phyloP scores from a whole-genome alignment of 2,329 filamentous ascomycete genomes.

The Diaporthe aspalathi region DNA sequence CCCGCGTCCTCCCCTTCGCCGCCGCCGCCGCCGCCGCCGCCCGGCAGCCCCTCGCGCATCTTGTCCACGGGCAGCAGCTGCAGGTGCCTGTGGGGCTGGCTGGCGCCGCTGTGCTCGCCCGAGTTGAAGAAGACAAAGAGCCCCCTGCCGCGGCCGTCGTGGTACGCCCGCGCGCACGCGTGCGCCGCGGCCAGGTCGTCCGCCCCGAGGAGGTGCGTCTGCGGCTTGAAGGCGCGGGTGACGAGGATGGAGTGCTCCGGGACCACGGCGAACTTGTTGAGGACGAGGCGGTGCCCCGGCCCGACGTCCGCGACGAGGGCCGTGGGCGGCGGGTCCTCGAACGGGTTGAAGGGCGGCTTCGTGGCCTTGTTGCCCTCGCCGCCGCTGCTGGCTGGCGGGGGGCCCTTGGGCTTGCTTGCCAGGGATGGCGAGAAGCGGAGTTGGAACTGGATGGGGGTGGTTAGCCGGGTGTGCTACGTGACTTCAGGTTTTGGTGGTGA shows the following conservation, averaged over 20 bases:
- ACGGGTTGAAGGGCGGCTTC: constrained; percentile 69
- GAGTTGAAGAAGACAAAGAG: constrained; percentile 79
- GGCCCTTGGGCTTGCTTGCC: constrained; percentile 72
- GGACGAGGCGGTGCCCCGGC: constrained; percentile 70
- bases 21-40: constrained; percentile 28
- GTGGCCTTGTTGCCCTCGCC: constrained; percentile 48
- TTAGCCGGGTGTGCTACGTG: neutral
- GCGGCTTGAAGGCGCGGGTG: constrained; percentile 71
- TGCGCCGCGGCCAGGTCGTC: constrained; percentile 71
- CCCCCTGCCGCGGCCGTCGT: constrained; percentile 45
- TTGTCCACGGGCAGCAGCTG: constrained; percentile 75
- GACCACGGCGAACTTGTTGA: constrained; percentile 82
- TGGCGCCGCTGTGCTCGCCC: constrained; percentile 75
- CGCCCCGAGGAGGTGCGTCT: constrained; percentile 71
- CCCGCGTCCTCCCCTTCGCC: neutral
- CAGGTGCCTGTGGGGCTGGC: constrained; percentile 77
- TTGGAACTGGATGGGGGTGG: constrained; percentile 68
- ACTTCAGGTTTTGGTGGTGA: neutral
- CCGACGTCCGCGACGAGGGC: constrained; percentile 65
- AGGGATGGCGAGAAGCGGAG: constrained; percentile 77
- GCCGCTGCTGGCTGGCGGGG: constrained; percentile 17
- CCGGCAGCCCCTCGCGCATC: constrained; percentile 67
- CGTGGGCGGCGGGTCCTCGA: constrained; percentile 67
- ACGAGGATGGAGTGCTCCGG: constrained; percentile 78
- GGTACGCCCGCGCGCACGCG: constrained; percentile 70